phyloP scores from a whole-genome alignment of 179 eudicot genomes.

The Drosera spatulata region DNA sequence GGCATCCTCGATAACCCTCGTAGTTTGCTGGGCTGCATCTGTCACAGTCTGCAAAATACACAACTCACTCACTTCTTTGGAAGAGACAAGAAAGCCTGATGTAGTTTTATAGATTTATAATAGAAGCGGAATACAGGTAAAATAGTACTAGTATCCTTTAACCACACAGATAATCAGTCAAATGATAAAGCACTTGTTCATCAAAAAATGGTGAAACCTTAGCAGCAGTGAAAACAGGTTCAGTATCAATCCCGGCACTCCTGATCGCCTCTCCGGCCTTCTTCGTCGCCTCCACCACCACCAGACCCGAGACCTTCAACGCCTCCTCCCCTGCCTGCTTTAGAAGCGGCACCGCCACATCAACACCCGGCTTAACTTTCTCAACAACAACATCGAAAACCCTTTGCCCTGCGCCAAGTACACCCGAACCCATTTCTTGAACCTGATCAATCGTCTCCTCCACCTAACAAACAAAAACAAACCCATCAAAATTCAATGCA shows the following conservation, averaged over 20 bases:
- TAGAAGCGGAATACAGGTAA: too few species aligned
- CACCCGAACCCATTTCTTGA: constrained; percentile 54
- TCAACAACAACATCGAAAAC: constrained; percentile 32
- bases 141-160: too few species aligned
- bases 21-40: constrained; percentile 76
- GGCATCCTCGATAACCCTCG: constrained; percentile 58
- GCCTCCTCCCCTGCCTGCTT: constrained; percentile 74
- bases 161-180: too few species aligned
- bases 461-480: constrained; percentile 30
- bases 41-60: constrained; percentile 46
- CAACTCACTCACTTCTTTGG: too few species aligned
- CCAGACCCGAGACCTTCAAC: constrained; percentile 57
- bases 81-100: too few species aligned
- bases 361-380: constrained; percentile 62
- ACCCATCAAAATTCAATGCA: not conserved
- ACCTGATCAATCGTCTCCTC: constrained; percentile 72
- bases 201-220: constrained; percentile 33
- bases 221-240: constrained; percentile 36
- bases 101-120: too few species aligned
- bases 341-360: constrained; percentile 64
- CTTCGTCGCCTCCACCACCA: constrained; percentile 63
- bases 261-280: constrained; percentile 82
- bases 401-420: constrained; percentile 39
- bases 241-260: constrained; percentile 65
- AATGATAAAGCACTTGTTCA: too few species aligned